Conservation (phyloP, 2,329 filamentous ascomycete genomes). For the Diaporthe australafricana region DNA sequence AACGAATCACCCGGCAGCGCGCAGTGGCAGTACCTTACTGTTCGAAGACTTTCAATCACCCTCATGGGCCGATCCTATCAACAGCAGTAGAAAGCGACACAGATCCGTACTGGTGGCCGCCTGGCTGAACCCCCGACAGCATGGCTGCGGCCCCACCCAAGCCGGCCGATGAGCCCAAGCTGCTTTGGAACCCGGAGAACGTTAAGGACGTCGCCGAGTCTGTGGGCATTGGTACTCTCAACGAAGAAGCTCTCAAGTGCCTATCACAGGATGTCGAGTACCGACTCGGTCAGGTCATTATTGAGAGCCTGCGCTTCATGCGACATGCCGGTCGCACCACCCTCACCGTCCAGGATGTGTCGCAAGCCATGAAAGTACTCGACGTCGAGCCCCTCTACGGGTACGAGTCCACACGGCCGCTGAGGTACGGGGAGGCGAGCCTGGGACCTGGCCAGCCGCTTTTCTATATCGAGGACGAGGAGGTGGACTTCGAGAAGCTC, state of each 20-base stretch:
- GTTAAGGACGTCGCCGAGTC: conserved; percentile 97
- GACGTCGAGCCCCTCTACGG: conserved; percentile 97
- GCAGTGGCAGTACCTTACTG: background rate
- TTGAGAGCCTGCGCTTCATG: conserved; percentile 97
- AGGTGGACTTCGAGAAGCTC: conserved; percentile 98
- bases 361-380: conserved; percentile 84
- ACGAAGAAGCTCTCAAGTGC: conserved; percentile 87
- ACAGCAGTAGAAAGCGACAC: conserved; percentile 7
- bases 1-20: background rate
- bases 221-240: conserved; percentile 84
- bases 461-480: conserved; percentile 98
- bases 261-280: conserved; percentile 96
- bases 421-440: conserved; percentile 93
- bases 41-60: background rate
- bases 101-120: background rate
- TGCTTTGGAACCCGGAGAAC: conserved; percentile 96
- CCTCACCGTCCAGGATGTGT: conserved; percentile 89
- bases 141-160: conserved; percentile 38
- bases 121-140: conserved; percentile 22
- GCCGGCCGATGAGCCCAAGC: conserved; percentile 54
- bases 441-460: conserved; percentile 93
- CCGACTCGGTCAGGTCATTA: conserved; percentile 90
- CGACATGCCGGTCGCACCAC: conserved; percentile 88
- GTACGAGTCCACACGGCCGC: conserved; percentile 90
- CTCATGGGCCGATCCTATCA: conserved; percentile 3